phyloP scores from a whole-genome alignment of 179 eudicot species.

The Dionaea muscipula region DNA sequence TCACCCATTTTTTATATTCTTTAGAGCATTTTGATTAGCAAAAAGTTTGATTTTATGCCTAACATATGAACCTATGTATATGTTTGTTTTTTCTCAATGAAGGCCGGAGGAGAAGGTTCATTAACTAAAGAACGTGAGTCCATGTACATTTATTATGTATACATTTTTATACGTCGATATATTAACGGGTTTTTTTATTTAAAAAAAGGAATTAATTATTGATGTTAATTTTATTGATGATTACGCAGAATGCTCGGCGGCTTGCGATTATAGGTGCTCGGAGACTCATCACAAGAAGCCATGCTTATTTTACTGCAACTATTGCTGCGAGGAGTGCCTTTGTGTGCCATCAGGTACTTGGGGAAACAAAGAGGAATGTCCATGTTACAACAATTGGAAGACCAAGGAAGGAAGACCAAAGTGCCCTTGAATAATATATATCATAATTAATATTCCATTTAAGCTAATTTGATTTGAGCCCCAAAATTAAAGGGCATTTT shows the following conservation, averaged over 20 bases:
- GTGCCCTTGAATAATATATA: conserved; percentile 37
- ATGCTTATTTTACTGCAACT: conserved; percentile 18
- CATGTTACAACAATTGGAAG: conserved; percentile 23
- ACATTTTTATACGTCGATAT: background rate
- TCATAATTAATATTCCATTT: no score
- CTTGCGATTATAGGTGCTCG: conserved; percentile 28
- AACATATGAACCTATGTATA: no score
- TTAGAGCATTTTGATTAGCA: no score
- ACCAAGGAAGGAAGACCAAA: conserved; percentile 25
- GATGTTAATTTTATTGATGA: background rate
- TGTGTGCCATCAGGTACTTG: conserved; percentile 30
- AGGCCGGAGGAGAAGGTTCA: conserved; percentile 3
- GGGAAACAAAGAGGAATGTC: conserved; percentile 26
- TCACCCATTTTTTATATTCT: no score
- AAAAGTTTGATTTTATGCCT: no score
- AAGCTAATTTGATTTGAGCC: no score
- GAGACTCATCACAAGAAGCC: conserved; percentile 21
- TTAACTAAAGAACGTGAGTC: background rate
- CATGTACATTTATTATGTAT: background rate
- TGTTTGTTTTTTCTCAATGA: no score
- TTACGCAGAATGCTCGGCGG: conserved; percentile 23
- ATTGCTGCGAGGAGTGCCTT: conserved; percentile 25
- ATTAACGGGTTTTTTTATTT: background rate
- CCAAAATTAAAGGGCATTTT: no score
- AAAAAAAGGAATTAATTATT: no score